Evolutionary conservation across 2,329 filamentous ascomycete species (phyloP), one percentile per base, ranked within the genome.

Genomic region (Penicillium sp.): DNA sequence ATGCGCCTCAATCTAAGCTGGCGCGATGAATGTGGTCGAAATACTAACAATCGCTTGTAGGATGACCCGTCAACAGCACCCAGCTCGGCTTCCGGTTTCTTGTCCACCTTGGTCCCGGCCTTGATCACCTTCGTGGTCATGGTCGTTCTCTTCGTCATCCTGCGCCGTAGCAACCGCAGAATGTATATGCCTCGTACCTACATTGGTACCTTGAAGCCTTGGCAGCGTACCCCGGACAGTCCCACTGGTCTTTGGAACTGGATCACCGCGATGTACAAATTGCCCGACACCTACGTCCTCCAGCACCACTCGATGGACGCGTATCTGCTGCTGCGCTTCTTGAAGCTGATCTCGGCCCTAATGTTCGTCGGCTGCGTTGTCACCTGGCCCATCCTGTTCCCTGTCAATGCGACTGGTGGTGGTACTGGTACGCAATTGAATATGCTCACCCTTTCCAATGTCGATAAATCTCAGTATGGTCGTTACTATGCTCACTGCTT

Each of bases 261-360:
- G 89, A 75, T 92, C 58, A 77, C 77, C 10, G 79, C 83, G 13
- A 90, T 91, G 77, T 89, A 85, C 78, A 84, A 83, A 66, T 75
- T 87, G 19, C 81, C 84, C 3, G 93, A 98, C 73, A 87, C 87
- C 41, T 92, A 91, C 70, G 86, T 93, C 27, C 85, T 98, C 22
- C 91, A 95, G 70, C 92, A 96, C 78, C 91, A 94, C 73, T 96
- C 92, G 0, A 85, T 99, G 62, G 94, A 99, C 73, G 90, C 90
- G 35, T 98, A 94, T 75, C 87, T 98, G 53, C 92, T 96, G 74
- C 82, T 98, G 31, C 91, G 94, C 37, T 96, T 94, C 70, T 79
- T 98, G 63, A 91, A 92, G 70, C 89, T 95, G 55, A 80, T 89
- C 31, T 85, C 89, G 55, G 83, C 89, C 60, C 89, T 96, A 65